Percentiles rank a stretch among this genome's conserved stretches.
Evolutionary conservation across 2,329 filamentous ascomycete species (phyloP).

Genomic region (Mycosphaerella sp.): DNA sequence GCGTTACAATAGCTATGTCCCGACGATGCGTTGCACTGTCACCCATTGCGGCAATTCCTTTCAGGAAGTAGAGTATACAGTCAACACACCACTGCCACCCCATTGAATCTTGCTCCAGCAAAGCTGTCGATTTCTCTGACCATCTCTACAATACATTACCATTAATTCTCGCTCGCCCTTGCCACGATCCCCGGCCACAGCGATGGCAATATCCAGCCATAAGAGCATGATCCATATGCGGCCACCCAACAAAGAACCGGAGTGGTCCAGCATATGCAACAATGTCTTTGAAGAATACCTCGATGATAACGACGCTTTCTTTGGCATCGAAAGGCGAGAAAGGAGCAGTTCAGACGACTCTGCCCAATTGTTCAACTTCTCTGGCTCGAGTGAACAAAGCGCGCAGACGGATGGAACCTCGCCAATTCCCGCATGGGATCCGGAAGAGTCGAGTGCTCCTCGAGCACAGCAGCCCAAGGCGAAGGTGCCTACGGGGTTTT

Average conservation of each 20-base stretch:
- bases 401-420: conserved; percentile 40
- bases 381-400: conserved; percentile 45
- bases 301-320: conserved; percentile 50
- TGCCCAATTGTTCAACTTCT: conserved; percentile 46
- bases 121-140: not conserved
- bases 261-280: conserved; percentile 52
- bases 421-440: conserved; percentile 44
- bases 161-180: not conserved
- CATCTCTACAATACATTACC: not conserved
- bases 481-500: conserved; percentile 44
- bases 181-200: not conserved
- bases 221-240: conserved; percentile 35
- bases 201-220: conserved; percentile 22
- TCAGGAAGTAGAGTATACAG: conserved; percentile 7
- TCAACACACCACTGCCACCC: not conserved
- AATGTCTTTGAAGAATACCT: conserved; percentile 60
- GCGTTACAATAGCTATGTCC: conserved; percentile 25
- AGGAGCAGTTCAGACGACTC: conserved; percentile 45
- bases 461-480: conserved; percentile 33
- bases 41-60: conserved; percentile 16
- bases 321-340: conserved; percentile 44
- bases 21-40: conserved; percentile 10
- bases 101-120: not conserved
- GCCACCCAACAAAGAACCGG: conserved; percentile 46
- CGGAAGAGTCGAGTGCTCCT: conserved; percentile 12